A percentile compares a stretch with the other conserved stretches of the same genome.
Conservation (phyloP, 1,284 basidiomycete species). For the Leccinum pseudoinsigne region DNA sequence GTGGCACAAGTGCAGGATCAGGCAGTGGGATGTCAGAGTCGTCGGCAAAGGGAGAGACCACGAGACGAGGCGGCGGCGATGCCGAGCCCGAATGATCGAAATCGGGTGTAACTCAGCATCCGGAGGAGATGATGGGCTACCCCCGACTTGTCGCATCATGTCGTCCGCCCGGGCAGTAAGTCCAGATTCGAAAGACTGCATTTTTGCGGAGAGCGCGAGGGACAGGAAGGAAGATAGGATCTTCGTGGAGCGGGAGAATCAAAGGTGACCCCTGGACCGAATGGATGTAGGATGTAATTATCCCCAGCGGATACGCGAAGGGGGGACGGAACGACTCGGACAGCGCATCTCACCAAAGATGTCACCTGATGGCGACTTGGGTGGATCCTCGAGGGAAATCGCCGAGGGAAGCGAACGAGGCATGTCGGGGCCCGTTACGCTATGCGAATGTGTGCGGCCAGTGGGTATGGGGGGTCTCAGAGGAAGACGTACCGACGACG, state of each 20-base stretch:
- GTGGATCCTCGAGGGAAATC: constrained; percentile 12
- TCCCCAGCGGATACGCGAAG: constrained; percentile 34
- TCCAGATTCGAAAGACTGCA: no score
- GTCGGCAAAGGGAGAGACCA: constrained; percentile 30
- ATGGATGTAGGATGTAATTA: constrained; percentile 56
- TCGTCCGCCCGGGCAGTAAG: no score
- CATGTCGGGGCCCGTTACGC: constrained; percentile 72
- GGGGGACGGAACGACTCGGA: constrained; percentile 38
- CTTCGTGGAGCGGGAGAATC: constrained; percentile 54
- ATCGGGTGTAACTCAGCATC: not conserved
- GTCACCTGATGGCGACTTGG: constrained; percentile 41
- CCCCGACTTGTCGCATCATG: constrained; percentile 4
- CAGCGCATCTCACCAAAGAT: constrained; percentile 70
- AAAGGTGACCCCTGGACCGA: constrained; percentile 62
- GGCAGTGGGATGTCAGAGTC: constrained; percentile 27
- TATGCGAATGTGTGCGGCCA: constrained; percentile 57
- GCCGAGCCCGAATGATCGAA: constrained; percentile 11
- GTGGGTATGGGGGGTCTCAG: no score
- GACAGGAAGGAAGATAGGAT: constrained; percentile 37
- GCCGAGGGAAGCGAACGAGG: constrained; percentile 38
- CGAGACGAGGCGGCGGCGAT: constrained; percentile 22
- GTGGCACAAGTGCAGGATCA: constrained; percentile 30
- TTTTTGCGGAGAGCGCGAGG: constrained; percentile 52
- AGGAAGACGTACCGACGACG: no score
- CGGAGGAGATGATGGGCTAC: constrained; percentile 11